Conservation (phyloP, 2,329 filamentous ascomycete species). For the Amauroascus verrucosus region DNA sequence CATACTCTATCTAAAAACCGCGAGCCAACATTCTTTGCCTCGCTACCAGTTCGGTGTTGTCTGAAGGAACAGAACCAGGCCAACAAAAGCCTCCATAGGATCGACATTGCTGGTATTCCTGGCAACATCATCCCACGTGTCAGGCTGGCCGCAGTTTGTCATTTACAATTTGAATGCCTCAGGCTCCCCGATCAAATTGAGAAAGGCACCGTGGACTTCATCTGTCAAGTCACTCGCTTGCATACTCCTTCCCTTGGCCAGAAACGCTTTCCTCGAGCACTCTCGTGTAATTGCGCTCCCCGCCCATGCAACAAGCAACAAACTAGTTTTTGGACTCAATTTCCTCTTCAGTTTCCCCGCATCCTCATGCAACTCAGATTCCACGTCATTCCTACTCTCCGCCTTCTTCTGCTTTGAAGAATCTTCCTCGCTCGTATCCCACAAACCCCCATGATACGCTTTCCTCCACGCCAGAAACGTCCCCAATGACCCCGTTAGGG, state of each 20-base stretch:
- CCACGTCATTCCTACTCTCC: conserved; percentile 34
- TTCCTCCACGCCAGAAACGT: conserved; percentile 82
- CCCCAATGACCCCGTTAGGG: conserved; percentile 76
- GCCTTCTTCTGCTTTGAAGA: conserved; percentile 13
- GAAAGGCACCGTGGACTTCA: conserved; percentile 73
- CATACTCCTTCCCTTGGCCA: conserved; percentile 72
- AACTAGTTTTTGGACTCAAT: conserved; percentile 48
- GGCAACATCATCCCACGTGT: no score
- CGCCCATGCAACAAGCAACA: conserved; percentile 73
- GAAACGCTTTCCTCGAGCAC: conserved; percentile 77
- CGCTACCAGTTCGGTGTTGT: neutral
- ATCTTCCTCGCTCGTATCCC: conserved; percentile 45
- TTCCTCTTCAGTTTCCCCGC: conserved; percentile 35
- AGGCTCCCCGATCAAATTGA: conserved; percentile 66
- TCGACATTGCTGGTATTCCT: neutral
- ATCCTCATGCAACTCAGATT: conserved; percentile 30
- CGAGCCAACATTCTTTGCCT: neutral
- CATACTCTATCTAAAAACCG: neutral
- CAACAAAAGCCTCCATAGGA: neutral
- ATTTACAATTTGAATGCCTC: conserved; percentile 33
- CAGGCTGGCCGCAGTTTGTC: no score
- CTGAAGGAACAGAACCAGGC: neutral
- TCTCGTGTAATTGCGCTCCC: conserved; percentile 82
- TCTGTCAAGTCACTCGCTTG: conserved; percentile 91
- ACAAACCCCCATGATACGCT: conserved; percentile 74